Percentiles rank a stretch among this genome's conserved stretches.
Evolutionary conservation across 2,329 filamentous ascomycete genomes (phyloP).

Genomic region (Trichoderma sp.): DNA sequence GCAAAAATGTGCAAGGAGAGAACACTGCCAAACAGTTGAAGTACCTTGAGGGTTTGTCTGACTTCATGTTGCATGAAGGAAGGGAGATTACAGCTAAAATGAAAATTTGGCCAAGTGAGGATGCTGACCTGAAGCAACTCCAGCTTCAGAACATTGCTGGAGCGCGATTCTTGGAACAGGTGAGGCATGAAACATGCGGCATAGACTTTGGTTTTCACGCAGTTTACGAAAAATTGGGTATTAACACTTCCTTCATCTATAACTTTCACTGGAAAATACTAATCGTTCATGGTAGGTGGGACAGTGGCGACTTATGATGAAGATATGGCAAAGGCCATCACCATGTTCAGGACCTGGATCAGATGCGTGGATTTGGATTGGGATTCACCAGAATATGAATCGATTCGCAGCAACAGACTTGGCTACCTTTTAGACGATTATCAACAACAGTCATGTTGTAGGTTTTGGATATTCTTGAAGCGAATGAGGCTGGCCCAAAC

Average conservation of each 20-base stretch:
- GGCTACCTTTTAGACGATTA: not conserved
- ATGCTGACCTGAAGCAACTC: not conserved
- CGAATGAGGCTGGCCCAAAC: not conserved
- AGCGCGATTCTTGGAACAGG: not conserved
- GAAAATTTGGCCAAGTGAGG: not conserved
- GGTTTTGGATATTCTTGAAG: constrained; percentile 11
- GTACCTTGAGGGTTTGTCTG: not conserved
- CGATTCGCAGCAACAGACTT: not conserved
- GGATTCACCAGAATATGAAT: not conserved
- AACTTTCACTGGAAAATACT: not conserved
- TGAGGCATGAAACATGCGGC: too few species aligned
- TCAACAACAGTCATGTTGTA: not conserved
- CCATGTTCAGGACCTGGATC: not conserved
- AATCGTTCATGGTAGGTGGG: not conserved
- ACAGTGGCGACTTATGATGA: not conserved
- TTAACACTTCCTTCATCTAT: not conserved
- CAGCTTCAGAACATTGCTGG: not conserved
- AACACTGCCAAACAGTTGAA: not conserved
- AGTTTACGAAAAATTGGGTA: not conserved
- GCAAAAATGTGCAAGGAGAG: not conserved
- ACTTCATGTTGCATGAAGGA: constrained; percentile 1
- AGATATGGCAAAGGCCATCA: not conserved
- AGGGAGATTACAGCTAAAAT: not conserved
- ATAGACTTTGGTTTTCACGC: not conserved
- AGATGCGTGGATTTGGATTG: constrained; percentile 4